Base-by-base conservation (phyloP, 257 asterid genomes). In the Ocimum tenuiflorum region DNA sequence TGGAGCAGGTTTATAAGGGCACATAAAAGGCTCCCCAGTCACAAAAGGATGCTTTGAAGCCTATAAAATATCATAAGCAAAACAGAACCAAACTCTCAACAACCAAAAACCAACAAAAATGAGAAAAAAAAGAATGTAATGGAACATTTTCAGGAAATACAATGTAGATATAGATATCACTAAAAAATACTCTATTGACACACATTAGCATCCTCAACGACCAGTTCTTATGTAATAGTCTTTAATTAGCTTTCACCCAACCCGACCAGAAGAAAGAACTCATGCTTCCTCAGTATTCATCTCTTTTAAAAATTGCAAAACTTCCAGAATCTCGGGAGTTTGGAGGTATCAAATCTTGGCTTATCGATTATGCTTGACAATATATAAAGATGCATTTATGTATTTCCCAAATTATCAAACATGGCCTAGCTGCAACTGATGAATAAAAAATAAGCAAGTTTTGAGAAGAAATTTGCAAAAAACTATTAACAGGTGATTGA, bases 21-120 rank as follows among this genome's bases (percentile, higher is more conserved):
- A 68, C 14, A 79, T 88, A 80, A 86, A 94, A 59, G 96, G 97
- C 75, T 94, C 99, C 72, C 99, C 99, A 1, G 99, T 94, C 80
- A 90, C 86, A 78, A 94, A 94, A 74, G 97, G 99, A 75, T 94
- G 99, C 84, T 81, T 94, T 73, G 88, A 80, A 66, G 99, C 99
- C 99, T 94, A 77, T 65, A 63, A 69, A 73, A 42, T 68, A 60
- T 53, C 11, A 56, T 39, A 41, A 45, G 33, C 60, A 65, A 68
- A 33, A 31, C 39, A 61, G 46, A 49, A 60, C 48, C 60, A 53
- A 63, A 67, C 42, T 60, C 55, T 42, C 39, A 75, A 20, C 61
- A 60, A 55, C 62, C 51, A 10, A 68, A 52, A 45, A 13, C 8
- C 23, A 7, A 3, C 15, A 52, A 7, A 29, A 63, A 23, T 9